These are phyloP conservation scores for Hamigera avellanea DNA, from an alignment of 495 filamentous ascomycete genomes.

Conservation along the genomic window DNA sequence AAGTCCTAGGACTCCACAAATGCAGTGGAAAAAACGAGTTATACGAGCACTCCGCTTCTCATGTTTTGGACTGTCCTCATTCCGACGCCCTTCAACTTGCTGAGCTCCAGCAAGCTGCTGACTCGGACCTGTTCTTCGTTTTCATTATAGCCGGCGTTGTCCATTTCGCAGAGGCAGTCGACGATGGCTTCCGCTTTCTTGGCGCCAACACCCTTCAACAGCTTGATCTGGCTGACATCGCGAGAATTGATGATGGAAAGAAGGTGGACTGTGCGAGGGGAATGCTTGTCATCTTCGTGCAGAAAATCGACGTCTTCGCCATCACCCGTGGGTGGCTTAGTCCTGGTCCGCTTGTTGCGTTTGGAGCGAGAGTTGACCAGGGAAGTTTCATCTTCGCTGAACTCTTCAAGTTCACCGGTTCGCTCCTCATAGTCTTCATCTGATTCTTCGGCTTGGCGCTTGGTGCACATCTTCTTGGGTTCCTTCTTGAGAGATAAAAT, in stretches of 20 bases:
- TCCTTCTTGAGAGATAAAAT: slow-evolving; percentile 31
- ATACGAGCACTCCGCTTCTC: slow-evolving; percentile 32
- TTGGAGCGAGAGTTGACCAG: slow-evolving; percentile 22
- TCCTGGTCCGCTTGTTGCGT: slow-evolving; percentile 30
- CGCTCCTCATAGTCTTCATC: slow-evolving; percentile 23
- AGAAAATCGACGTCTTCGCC: slow-evolving; percentile 9
- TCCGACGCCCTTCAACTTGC: slow-evolving; percentile 39
- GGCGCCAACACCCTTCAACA: slow-evolving; percentile 53
- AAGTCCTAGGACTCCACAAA: slow-evolving; percentile 3
- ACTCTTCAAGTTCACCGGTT: slow-evolving; percentile 10
- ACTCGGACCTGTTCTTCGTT: slow-evolving; percentile 20
- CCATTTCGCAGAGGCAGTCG: slow-evolving; percentile 39
- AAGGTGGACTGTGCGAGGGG: slow-evolving; percentile 59
- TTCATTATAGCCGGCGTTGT: slow-evolving; percentile 13
- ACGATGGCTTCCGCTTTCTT: slow-evolving; percentile 45
- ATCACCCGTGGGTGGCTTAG: slow-evolving; percentile 13
- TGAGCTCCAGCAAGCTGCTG: slow-evolving; percentile 31
- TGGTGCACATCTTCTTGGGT: slow-evolving; percentile 13
- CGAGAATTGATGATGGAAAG: slow-evolving; percentile 80
- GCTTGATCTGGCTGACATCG: slow-evolving; percentile 52
- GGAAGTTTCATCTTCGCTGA: slow-evolving; percentile 20
- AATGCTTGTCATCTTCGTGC: slow-evolving; percentile 26
- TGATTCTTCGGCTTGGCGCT: slow-evolving; percentile 23
- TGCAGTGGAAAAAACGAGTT: slow-evolving; percentile 1
- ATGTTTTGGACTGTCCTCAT: slow-evolving; percentile 43